phyloP scores from a whole-genome alignment of 345 rosid species.

The Angophora floribunda region DNA sequence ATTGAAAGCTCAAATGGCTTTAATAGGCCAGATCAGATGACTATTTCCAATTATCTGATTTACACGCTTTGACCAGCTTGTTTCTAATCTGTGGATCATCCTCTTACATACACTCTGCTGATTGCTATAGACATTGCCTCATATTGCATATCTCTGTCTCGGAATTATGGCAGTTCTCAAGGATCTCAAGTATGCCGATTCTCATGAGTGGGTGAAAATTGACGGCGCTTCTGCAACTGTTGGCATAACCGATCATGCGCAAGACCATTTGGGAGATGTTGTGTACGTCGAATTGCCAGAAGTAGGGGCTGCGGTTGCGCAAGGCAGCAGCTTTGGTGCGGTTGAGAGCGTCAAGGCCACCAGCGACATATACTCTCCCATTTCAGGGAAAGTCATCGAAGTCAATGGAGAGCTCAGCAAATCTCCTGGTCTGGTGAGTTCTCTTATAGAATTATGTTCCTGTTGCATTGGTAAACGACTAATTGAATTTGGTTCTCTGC shows the following conservation, averaged over 20 bases:
- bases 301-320: slow-evolving; percentile 40
- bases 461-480: background rate
- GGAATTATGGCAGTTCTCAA: slow-evolving; percentile 39
- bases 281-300: slow-evolving; percentile 90
- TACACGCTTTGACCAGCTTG: background rate
- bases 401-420: slow-evolving; percentile 52
- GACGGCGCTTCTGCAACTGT: slow-evolving; percentile 69
- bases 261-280: slow-evolving; percentile 92
- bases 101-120: background rate
- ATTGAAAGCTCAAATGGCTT: background rate
- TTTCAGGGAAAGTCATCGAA: slow-evolving; percentile 74
- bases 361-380: slow-evolving; percentile 79
- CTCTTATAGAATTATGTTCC: background rate
- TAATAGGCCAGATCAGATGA: background rate
- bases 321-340: slow-evolving; percentile 83
- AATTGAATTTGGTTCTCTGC: background rate
- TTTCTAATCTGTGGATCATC: background rate
- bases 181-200: slow-evolving; percentile 75
- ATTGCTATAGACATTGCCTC: background rate
- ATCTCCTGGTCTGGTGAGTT: slow-evolving; percentile 79
- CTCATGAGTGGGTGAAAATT: slow-evolving; percentile 92
- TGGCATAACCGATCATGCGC: slow-evolving; percentile 95
- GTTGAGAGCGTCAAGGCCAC: slow-evolving; percentile 98
- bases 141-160: background rate
- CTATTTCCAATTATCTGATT: background rate